phyloP scores from a whole-genome alignment of 495 filamentous ascomycete genomes.

The Aspergillus avenaceus region DNA sequence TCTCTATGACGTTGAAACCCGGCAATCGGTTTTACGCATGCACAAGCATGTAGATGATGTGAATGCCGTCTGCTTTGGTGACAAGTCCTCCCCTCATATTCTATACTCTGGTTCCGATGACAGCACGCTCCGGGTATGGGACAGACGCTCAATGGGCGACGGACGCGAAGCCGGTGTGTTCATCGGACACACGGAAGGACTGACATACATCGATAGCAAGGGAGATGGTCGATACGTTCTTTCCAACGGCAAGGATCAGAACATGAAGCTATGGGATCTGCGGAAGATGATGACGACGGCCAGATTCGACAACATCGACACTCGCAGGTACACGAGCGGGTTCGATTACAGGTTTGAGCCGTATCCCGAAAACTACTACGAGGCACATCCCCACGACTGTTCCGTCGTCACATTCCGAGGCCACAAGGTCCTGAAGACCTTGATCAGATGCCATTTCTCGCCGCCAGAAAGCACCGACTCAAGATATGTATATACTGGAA shows the following conservation, averaged over 20 bases:
- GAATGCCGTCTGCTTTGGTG: conserved; percentile 95
- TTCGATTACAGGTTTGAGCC: conserved; percentile 84
- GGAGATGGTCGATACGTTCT: conserved; percentile 93
- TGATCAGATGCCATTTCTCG: conserved; percentile 95
- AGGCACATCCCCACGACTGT: conserved; percentile 79
- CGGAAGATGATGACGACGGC: conserved; percentile 73
- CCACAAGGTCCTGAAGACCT: conserved; percentile 78
- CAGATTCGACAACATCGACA: conserved; percentile 52
- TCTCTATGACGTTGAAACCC: conserved; percentile 89
- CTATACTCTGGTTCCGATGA: conserved; percentile 92
- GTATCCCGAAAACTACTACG: conserved; percentile 65
- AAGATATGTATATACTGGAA: conserved; percentile 89
- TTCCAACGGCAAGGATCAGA: conserved; percentile 93
- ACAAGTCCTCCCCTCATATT: conserved; percentile 85
- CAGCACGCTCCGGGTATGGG: conserved; percentile 79
- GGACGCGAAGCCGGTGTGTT: conserved; percentile 87
- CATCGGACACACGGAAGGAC: conserved; percentile 86
- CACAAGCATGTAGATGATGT: conserved; percentile 82
- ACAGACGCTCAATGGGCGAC: conserved; percentile 84
- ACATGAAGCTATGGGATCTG: conserved; percentile 97
- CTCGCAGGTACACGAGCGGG: conserved; percentile 54
- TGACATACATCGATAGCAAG: conserved; percentile 96
- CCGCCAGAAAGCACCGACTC: conserved; percentile 84
- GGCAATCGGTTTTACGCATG: conserved; percentile 67
- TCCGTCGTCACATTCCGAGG: conserved; percentile 91